Evolutionary conservation across 768 basidiomycete genomes (phyloP).

Genomic region (Termitomyces heimii): DNA sequence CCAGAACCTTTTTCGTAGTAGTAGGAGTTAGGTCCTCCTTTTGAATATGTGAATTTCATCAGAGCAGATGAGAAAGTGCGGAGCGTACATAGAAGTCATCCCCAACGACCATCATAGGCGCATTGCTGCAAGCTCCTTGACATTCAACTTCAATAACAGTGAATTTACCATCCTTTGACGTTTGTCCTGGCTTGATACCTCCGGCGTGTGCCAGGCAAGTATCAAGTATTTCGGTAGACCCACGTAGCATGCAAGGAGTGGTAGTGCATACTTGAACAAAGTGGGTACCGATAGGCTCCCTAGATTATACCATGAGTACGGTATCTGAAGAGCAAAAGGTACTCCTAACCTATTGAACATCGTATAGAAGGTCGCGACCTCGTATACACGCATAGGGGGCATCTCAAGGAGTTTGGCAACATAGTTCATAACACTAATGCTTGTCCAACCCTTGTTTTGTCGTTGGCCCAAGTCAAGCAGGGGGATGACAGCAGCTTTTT

Average conservation of each 20-base stretch:
- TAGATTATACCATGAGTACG: conserved; percentile 20
- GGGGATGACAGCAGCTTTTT: conserved; percentile 97
- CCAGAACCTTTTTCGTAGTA: conserved; percentile 73
- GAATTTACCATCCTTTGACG: conserved; percentile 95
- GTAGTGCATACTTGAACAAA: conserved; percentile 99
- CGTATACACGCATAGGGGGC: conserved; percentile 98
- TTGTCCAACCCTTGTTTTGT: conserved; percentile 98
- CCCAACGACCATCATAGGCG: conserved; percentile 92
- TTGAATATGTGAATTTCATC: conserved; percentile 2
- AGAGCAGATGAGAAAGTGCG: neutral
- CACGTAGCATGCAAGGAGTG: conserved; percentile 94
- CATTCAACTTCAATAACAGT: conserved; percentile 98
- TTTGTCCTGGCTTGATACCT: conserved; percentile 80
- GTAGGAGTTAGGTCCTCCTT: conserved; percentile 85
- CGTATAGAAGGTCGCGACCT: conserved; percentile 99
- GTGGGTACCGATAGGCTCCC: conserved; percentile 89
- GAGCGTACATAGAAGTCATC: conserved; percentile 91
- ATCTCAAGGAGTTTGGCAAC: conserved; percentile 91
- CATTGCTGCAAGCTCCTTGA: conserved; percentile 97
- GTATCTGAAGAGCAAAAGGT: neutral
- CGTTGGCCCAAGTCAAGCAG: conserved; percentile 94
- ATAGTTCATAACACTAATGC: conserved; percentile 98
- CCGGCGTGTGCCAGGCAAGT: conserved; percentile 81
- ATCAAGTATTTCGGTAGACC: conserved; percentile 86
- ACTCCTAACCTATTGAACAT: conserved; percentile 94